A percentile compares a stretch with the other conserved stretches of the same genome.
These are phyloP conservation scores for Juglanconis juglandina DNA, from an alignment of 2,329 filamentous ascomycete genomes.

Conservation along the genomic window DNA sequence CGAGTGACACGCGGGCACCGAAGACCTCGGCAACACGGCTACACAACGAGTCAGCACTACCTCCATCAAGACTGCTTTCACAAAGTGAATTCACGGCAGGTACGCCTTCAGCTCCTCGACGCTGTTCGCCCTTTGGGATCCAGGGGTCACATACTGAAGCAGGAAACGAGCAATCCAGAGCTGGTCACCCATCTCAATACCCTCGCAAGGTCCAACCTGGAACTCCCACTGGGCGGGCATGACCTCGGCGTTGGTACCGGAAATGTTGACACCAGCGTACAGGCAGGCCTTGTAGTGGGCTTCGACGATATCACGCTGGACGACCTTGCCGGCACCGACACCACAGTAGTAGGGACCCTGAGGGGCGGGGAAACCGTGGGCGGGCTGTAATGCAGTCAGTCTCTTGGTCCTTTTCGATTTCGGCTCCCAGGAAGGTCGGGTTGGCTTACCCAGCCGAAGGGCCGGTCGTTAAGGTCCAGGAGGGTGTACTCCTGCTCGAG, in stretches of 20 bases:
- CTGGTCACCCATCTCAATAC: slow-evolving; percentile 87
- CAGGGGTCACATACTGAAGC: slow-evolving; percentile 50
- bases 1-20: slow-evolving; percentile 89
- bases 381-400: slow-evolving; percentile 39
- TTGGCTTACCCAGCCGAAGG: slow-evolving; percentile 70
- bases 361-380: slow-evolving; percentile 82
- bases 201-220: slow-evolving; percentile 87
- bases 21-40: slow-evolving; percentile 85
- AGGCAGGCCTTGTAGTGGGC: slow-evolving; percentile 83
- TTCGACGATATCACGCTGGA: slow-evolving; percentile 97
- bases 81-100: slow-evolving; percentile 41
- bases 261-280: slow-evolving; percentile 88
- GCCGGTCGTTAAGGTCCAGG: slow-evolving; percentile 79
- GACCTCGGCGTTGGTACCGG: slow-evolving; percentile 97
- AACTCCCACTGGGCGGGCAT: slow-evolving; percentile 98
- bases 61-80: slow-evolving; percentile 59
- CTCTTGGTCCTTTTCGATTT: background rate
- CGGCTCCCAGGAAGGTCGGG: background rate
- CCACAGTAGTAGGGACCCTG: slow-evolving; percentile 97
- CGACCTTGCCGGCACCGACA: slow-evolving; percentile 95
- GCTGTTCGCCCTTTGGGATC: background rate
- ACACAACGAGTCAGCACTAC: background rate
- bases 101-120: too few relatives aligned
- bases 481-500: slow-evolving; percentile 96
- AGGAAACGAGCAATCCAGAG: slow-evolving; percentile 93